A percentile compares a stretch with the other conserved stretches of the same genome.
phyloP scores from a whole-genome alignment of 768 basidiomycete species.

The Stropharia rugosoannulata region DNA sequence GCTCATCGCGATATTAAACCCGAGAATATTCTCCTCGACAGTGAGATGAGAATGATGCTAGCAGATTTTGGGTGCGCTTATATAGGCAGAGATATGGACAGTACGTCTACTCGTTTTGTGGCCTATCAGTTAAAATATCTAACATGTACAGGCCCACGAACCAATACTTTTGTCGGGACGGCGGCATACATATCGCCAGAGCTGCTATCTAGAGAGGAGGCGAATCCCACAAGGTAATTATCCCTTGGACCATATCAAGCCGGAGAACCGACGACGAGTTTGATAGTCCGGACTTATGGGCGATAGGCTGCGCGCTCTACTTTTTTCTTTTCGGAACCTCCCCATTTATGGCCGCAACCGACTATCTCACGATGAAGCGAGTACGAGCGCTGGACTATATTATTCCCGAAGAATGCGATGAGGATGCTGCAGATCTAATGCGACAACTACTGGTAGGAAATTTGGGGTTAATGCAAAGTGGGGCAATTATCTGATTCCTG shows the following conservation, averaged over 20 bases:
- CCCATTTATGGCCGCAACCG: constrained; percentile 87
- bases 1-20: constrained; percentile 91
- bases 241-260: background rate
- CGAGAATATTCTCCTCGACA: constrained; percentile 89
- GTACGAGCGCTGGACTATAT: constrained; percentile 86
- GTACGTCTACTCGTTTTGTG: constrained; percentile 34
- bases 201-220: constrained; percentile 61
- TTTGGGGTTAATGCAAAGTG: constrained; percentile 1
- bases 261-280: constrained; percentile 8
- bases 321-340: constrained; percentile 92
- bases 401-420: constrained; percentile 85
- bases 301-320: constrained; percentile 90
- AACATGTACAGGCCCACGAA: constrained; percentile 21
- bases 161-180: constrained; percentile 33
- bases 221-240: constrained; percentile 73
- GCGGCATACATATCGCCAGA: constrained; percentile 25
- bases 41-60: constrained; percentile 85
- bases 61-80: constrained; percentile 97
- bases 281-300: constrained; percentile 90
- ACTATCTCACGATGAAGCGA: constrained; percentile 94
- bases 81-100: constrained; percentile 52
- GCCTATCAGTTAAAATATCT: constrained; percentile 2
- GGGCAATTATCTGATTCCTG: constrained; percentile 5
- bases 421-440: constrained; percentile 78
- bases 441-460: constrained; percentile 67